Evolutionary conservation across 805 yeast genomes (phyloP), one percentile per base, ranked within the genome.

Genomic region (Jamesozyma jinghongensis): DNA sequence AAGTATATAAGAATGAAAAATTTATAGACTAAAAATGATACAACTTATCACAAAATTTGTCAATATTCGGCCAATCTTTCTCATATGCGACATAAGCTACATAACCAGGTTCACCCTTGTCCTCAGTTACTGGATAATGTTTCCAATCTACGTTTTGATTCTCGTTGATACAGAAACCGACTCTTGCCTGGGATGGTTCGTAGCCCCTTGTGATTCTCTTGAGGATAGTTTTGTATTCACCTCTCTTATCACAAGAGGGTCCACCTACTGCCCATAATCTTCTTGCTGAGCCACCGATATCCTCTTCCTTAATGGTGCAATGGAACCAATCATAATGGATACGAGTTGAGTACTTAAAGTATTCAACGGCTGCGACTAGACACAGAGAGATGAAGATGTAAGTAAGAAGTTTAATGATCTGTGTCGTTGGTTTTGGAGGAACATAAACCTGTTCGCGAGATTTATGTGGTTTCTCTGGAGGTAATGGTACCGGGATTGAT

Each of bases 291-390:
- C 49, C 50, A 19, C 55, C 53, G 8, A 44, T 37, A 8, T 44
- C 42, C 19, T 57, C 54, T 8, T 53, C 46, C 5, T 49, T 40
- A 12, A 69, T 63, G 11, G 70, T 67, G 44, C 73, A 68, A 40
- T 68, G 73, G 49, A 68, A 65, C 70, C 69, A 67, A 22, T 68
- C 71, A 41, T 68, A 68, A 44, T 66, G 59, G 28, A 57, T 51
- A 44, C 55, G 59, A 2, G 71, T 67, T 16, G 62, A 48, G 39
- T 63, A 66, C 46, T 68, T 68, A 54, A 68, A 68, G 44, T 66
- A 68, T 45, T 68, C 71, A 2, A 65, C 69, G 4, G 61, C 70
- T 3, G 65, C 71, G 38, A 67, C 59, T 3, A 66, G 42, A 1
- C 49, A 46, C 6, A 66, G 43, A 10, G 65, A 57, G 11, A 56